Conservation (phyloP, 345 rosid genomes). For the Populus simonii region DNA sequence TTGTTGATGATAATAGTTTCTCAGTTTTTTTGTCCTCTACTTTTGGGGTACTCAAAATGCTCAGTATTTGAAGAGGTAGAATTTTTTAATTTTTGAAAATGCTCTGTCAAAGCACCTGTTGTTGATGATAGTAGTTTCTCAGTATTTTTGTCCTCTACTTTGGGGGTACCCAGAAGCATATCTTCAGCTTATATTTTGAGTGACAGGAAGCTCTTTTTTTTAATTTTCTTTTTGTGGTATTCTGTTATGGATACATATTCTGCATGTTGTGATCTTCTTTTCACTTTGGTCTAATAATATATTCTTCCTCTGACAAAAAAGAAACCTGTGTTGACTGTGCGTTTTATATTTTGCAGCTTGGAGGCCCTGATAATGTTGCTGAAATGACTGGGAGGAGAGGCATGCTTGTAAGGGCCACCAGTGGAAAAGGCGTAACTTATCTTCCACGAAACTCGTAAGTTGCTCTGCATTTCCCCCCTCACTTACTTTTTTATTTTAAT, state of each 20-base stretch:
- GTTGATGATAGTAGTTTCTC: no score
- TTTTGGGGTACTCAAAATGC: no score
- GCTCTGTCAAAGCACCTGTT: no score
- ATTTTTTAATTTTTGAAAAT: no score
- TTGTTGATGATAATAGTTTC: no score
- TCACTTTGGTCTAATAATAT: not conserved
- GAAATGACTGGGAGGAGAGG: constrained; percentile 99
- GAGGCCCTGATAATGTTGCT: constrained; percentile 96
- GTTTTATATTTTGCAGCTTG: constrained; percentile 60
- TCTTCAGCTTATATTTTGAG: no score
- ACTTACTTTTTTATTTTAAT: constrained; percentile 1
- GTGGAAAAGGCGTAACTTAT: constrained; percentile 96
- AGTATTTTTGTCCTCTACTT: no score
- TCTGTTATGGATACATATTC: not conserved
- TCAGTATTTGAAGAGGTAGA: no score
- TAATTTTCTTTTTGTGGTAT: not conserved
- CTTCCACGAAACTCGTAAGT: constrained; percentile 95
- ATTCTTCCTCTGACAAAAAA: not conserved
- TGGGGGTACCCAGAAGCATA: no score
- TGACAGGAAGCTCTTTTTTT: not conserved
- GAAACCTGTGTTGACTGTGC: constrained; percentile 11
- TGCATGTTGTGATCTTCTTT: not conserved
- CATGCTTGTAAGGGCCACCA: constrained; percentile 95
- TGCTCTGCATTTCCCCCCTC: constrained; percentile 10
- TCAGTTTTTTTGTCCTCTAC: no score